A percentile compares a stretch with the other conserved stretches of the same genome.
These are phyloP conservation scores for Arthroderma sp. DNA, from an alignment of 2,329 filamentous ascomycete genomes.

Conservation along the genomic window DNA sequence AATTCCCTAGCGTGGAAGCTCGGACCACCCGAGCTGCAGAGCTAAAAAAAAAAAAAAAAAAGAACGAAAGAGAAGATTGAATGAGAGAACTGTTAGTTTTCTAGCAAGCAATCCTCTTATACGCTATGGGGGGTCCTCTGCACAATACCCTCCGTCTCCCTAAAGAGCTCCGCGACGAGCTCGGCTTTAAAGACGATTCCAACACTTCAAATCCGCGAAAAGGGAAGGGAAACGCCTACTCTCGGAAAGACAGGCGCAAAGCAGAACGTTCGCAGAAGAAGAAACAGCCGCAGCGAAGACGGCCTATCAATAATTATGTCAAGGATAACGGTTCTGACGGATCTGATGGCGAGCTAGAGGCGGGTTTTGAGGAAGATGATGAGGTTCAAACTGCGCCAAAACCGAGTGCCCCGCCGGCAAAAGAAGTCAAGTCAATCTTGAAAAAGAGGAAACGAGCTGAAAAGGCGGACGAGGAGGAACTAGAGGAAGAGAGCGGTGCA, in stretches of 20 bases:
- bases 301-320: constrained; percentile 7
- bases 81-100: background rate
- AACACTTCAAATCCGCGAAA: constrained; percentile 18
- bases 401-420: constrained; percentile 12
- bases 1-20: constrained; percentile 7
- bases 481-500: constrained; percentile 14
- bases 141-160: constrained; percentile 33
- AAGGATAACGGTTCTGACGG: constrained; percentile 5
- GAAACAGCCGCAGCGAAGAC: constrained; percentile 21
- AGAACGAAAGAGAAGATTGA: background rate
- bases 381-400: constrained; percentile 13
- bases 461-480: constrained; percentile 19
- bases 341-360: constrained; percentile 10
- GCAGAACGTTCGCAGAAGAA: constrained; percentile 52
- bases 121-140: constrained; percentile 22
- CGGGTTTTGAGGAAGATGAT: constrained; percentile 19
- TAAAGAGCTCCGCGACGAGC: constrained; percentile 24
- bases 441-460: constrained; percentile 21
- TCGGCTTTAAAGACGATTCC: constrained; percentile 24
- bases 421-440: constrained; percentile 21
- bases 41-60: constrained; percentile 1
- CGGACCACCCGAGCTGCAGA: constrained; percentile 7
- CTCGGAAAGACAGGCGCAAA: constrained; percentile 55
- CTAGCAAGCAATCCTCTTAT: background rate
- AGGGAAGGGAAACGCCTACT: constrained; percentile 11